Evolutionary conservation across 169 alveolate species (phyloP).

Genomic region (Plasmodium relictum): DNA sequence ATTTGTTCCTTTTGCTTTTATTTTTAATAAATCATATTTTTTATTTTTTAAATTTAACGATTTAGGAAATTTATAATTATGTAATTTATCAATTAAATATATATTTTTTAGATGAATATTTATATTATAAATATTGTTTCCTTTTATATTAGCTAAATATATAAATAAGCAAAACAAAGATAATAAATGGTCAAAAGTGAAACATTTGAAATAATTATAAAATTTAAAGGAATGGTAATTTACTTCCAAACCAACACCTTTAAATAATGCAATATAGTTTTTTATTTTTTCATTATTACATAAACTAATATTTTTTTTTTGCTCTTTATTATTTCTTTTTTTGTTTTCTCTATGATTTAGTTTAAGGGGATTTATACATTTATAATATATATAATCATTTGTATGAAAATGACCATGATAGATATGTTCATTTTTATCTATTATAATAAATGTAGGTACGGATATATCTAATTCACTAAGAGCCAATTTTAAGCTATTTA

Average conservation of each 20-base stretch:
- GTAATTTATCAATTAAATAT: conserved; percentile 43
- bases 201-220: conserved; percentile 60
- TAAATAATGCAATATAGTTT: conserved; percentile 40
- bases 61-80: conserved; percentile 2
- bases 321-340: not conserved
- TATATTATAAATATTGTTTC: conserved; percentile 43
- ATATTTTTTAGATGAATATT: conserved; percentile 49
- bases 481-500: conserved; percentile 46
- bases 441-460: conserved; percentile 46
- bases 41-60: conserved; percentile 29
- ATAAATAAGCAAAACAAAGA: conserved; percentile 61
- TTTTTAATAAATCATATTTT: conserved; percentile 18
- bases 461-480: conserved; percentile 50
- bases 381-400: conserved; percentile 56
- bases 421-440: conserved; percentile 45
- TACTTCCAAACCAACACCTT: conserved; percentile 67
- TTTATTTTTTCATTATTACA: not conserved
- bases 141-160: conserved; percentile 54
- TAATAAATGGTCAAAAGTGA: conserved; percentile 57
- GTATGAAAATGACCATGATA: conserved; percentile 67
- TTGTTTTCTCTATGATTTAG: conserved; percentile 23
- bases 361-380: conserved; percentile 45
- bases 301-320: not conserved
- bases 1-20: not conserved
- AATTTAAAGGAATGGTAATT: conserved; percentile 65